Evolutionary conservation across 345 rosid species (phyloP), one percentile per base, ranked within the genome.

Genomic region (Hibiscus trionum): DNA sequence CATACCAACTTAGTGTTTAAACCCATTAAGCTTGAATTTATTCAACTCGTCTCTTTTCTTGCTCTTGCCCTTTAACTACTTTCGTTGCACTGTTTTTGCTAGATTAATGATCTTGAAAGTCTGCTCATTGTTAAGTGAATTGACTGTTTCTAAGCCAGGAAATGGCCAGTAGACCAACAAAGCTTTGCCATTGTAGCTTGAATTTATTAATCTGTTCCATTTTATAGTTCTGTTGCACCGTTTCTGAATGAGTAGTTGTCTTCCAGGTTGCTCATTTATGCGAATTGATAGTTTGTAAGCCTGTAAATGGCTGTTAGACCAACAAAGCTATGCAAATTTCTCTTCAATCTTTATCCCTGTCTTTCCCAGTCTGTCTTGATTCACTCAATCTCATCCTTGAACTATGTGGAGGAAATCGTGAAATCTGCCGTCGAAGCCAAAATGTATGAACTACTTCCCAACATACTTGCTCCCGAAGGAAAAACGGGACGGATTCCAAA

Each of bases 361-460:
- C 17, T 69, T 35, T 59, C 55, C 26, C 77, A 29, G 11, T 69
- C 75, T 66, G 42, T 76, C 3, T 69, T 77, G 5, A 15, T 35
- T 5, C 80, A 78, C 31, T 44, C 82, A 56, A 47, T 81, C 61
- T 78, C 87, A 74, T 77, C 88, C 24, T 72, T 81, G 27, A 76
- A 73, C 60, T 68, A 84, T 0, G 85, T 85, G 39, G 90, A 89
- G 50, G 82, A 82, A 72, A 70, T 78, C 61, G 70, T 91, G 52
- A 82, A 82, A 82, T 69, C 83, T 37, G 85, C 91, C 8, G 80
- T 93, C 53, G 90, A 78, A 70, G 60, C 88, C 66, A 87, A 87
- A 65, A 78, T 76, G 76, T 91, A 89, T 77, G 77, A 73, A 44
- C 78, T 77, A 11, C 85, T 93, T 66, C 96, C 96, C n/a, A 81